Conservation (phyloP, 768 basidiomycete genomes). For the Phanerochaete sordida region DNA sequence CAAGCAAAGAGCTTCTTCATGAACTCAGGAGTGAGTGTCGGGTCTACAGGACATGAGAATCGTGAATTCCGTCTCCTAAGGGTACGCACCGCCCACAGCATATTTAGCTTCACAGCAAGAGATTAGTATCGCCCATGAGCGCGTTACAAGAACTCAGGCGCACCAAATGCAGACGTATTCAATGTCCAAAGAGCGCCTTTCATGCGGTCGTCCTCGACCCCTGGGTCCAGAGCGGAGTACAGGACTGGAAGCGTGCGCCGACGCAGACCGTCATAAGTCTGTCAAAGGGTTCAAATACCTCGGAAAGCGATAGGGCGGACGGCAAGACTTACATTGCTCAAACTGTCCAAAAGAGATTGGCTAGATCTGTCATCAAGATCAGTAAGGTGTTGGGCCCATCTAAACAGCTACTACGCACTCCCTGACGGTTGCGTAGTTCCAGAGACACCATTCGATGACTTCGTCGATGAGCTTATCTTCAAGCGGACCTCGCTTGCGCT, state of each 20-base stretch:
- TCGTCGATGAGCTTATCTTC: conserved; percentile 70
- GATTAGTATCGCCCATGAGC: not conserved
- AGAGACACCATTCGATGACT: conserved; percentile 70
- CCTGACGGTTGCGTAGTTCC: conserved; percentile 58
- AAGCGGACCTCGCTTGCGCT: conserved; percentile 53
- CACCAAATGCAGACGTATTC: conserved; percentile 60
- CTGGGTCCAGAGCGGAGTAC: conserved; percentile 58
- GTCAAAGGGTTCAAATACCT: not conserved
- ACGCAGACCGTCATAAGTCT: conserved; percentile 70
- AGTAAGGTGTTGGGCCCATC: not conserved
- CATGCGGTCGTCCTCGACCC: conserved; percentile 84
- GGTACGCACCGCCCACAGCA: conserved; percentile 33
- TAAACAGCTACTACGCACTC: conserved; percentile 20
- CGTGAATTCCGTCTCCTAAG: not conserved
- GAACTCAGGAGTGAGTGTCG: conserved; percentile 56
- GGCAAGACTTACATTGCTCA: conserved; percentile 41
- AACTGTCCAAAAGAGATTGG: conserved; percentile 34
- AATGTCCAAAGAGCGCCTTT: conserved; percentile 87
- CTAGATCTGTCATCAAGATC: conserved; percentile 27
- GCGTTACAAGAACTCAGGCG: conserved; percentile 12
- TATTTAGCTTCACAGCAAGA: conserved; percentile 33
- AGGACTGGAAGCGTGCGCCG: conserved; percentile 57
- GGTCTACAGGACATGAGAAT: conserved; percentile 42
- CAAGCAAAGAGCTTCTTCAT: conserved; percentile 62
- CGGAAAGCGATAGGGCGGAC: not conserved